These are phyloP conservation scores for Globisporangium okanoganense DNA, from an alignment of 352 stramenopile species.

Conservation along the genomic window DNA sequence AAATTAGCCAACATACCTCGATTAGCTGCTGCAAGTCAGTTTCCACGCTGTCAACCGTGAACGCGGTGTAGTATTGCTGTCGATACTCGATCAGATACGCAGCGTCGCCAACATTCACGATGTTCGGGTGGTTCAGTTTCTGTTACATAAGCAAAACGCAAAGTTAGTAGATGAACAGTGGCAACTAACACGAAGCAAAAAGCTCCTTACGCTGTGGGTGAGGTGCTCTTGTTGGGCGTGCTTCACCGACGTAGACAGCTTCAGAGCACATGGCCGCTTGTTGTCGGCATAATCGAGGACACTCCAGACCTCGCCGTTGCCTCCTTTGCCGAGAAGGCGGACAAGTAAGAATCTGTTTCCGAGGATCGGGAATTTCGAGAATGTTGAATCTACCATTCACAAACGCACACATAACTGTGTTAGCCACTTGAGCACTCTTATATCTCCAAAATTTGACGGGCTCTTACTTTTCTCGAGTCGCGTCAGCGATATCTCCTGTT, in stretches of 20 bases:
- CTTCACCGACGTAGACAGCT: constrained; percentile 69
- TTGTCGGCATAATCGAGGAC: constrained; percentile 72
- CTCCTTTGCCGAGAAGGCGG: constrained; percentile 63
- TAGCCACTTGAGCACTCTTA: not conserved
- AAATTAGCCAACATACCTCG: constrained; percentile 29
- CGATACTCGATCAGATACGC: constrained; percentile 64
- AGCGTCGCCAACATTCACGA: constrained; percentile 55
- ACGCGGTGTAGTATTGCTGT: constrained; percentile 70
- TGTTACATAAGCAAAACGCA: constrained; percentile 15
- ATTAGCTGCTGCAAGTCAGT: constrained; percentile 74
- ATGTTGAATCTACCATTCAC: constrained; percentile 42
- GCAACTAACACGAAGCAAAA: not conserved
- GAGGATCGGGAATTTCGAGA: constrained; percentile 69
- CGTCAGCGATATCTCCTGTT: constrained; percentile 69
- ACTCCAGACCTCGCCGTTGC: constrained; percentile 80
- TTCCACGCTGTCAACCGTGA: constrained; percentile 68
- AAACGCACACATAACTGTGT: not conserved
- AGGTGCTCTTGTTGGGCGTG: constrained; percentile 66
- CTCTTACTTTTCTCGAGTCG: constrained; percentile 62
- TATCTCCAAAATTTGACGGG: not conserved
- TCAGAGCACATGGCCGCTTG: constrained; percentile 56
- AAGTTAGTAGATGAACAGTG: not conserved
- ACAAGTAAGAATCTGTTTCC: constrained; percentile 65
- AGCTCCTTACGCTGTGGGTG: constrained; percentile 56
- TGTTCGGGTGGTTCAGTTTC: constrained; percentile 67